A percentile compares a stretch with the other conserved stretches of the same genome.
Evolutionary conservation across 2,329 filamentous ascomycete genomes (phyloP).

Genomic region (Metarhizium sp.): DNA sequence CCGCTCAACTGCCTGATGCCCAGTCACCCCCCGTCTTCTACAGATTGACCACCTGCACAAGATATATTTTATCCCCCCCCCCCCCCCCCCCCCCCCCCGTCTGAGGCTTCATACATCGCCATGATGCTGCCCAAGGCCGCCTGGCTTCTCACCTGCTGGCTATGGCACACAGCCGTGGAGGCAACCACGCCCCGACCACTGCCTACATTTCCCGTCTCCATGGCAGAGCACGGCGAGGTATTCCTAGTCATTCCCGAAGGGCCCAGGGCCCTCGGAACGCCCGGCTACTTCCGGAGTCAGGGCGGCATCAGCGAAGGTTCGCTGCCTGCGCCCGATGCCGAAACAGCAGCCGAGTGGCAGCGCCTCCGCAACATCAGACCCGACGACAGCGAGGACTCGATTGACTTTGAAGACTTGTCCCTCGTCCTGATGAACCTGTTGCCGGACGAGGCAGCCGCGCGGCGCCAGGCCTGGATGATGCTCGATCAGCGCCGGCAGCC

Average conservation of each 20-base stretch:
- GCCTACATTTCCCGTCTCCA: background rate
- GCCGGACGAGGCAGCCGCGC: too few relatives aligned
- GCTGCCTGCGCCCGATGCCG: background rate
- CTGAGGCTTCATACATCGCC: too few relatives aligned
- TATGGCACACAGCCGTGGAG: background rate
- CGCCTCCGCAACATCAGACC: too few relatives aligned
- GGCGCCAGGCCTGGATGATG: background rate
- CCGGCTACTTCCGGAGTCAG: background rate
- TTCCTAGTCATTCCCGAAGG: background rate
- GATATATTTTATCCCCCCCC: too few relatives aligned
- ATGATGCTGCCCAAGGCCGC: background rate
- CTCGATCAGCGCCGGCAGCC: background rate
- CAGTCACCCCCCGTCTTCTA: too few relatives aligned
- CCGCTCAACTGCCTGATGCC: too few relatives aligned
- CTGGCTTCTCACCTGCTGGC: background rate
- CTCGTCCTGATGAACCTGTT: background rate
- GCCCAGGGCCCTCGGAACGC: background rate
- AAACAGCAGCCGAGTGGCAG: too few relatives aligned
- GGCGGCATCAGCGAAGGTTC: background rate
- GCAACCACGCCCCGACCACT: background rate
- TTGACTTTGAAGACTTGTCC: background rate
- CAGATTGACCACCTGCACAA: too few relatives aligned
- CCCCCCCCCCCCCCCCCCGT: too few relatives aligned
- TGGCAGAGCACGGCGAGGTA: background rate
- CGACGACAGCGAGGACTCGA: background rate